These are phyloP conservation scores for Ceratocystis eucalypticola DNA, from an alignment of 2,329 filamentous ascomycete genomes.

Conservation along the genomic window DNA sequence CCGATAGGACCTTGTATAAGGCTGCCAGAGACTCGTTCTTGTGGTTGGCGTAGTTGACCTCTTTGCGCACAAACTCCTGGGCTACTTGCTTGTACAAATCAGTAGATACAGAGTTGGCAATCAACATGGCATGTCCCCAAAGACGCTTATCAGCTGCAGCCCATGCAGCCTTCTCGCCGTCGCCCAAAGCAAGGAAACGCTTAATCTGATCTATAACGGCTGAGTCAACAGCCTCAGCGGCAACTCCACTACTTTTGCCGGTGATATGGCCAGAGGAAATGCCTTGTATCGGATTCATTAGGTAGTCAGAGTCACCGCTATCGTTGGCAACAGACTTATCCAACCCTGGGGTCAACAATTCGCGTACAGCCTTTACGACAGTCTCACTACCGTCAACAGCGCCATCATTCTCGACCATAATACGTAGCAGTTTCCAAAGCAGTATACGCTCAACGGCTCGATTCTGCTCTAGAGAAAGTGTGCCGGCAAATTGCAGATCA, in stretches of 20 bases:
- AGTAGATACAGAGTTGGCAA: conserved; percentile 63
- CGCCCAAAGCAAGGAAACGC: conserved; percentile 59
- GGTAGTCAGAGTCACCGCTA: conserved; percentile 2
- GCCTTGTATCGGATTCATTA: conserved; percentile 6
- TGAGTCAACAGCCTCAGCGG: conserved; percentile 54
- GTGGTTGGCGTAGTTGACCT: conserved; percentile 69
- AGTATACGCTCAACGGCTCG: conserved; percentile 65
- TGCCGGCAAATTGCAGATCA: conserved; percentile 36
- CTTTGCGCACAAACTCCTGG: conserved; percentile 89
- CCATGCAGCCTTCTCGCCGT: conserved; percentile 88
- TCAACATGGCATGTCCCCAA: conserved; percentile 92
- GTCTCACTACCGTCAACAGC: conserved; percentile 56
- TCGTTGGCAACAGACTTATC: background rate
- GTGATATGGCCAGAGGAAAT: background rate
- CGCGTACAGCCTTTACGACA: conserved; percentile 61
- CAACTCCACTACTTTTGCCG: conserved; percentile 29
- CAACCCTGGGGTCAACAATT: conserved; percentile 51
- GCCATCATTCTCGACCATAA: conserved; percentile 81
- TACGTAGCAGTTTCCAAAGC: conserved; percentile 71
- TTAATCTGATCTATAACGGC: conserved; percentile 59
- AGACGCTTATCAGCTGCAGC: conserved; percentile 80
- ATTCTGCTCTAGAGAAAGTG: conserved; percentile 49
- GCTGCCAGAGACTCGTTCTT: conserved; percentile 81
- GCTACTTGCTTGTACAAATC: conserved; percentile 85
- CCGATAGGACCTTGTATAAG: conserved; percentile 84